phyloP scores from a whole-genome alignment of 83 land plant genomes.

The Isoetes engelmannii region DNA sequence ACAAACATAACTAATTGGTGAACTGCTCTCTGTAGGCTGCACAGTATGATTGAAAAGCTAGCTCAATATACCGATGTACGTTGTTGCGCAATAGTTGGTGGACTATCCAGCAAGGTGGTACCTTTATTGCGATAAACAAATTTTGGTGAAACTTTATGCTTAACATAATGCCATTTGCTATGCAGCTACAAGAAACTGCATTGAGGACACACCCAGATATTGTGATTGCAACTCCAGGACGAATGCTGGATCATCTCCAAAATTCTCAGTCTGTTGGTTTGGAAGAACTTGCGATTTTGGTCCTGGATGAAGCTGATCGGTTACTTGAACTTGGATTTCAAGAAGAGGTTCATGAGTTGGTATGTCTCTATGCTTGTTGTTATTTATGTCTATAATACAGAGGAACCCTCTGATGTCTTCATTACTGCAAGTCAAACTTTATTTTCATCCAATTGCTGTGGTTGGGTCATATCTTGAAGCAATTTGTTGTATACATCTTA shows the following conservation, averaged over 20 bases:
- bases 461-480: neutral
- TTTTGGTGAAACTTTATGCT: neutral
- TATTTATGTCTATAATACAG: neutral
- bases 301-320: conserved; percentile 97
- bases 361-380: conserved; percentile 18
- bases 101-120: conserved; percentile 75
- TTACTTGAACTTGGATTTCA: conserved; percentile 91
- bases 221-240: conserved; percentile 95
- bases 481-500: neutral
- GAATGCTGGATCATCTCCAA: conserved; percentile 93
- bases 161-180: neutral
- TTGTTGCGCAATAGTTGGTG: conserved; percentile 84
- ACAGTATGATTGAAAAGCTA: conserved; percentile 87
- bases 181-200: conserved; percentile 74
- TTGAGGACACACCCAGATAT: conserved; percentile 91
- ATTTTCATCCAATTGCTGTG: neutral
- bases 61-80: conserved; percentile 90
- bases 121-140: too few relatives aligned
- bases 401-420: too few relatives aligned
- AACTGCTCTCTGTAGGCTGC: conserved; percentile 50
- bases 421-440: neutral
- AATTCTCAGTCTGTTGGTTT: conserved; percentile 88
- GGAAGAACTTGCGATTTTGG: conserved; percentile 89
- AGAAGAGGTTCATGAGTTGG: conserved; percentile 88
- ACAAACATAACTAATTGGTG: neutral